phyloP scores from a whole-genome alignment of 192 early-diverging fungal genomes.

The Mortierella hygrophila region DNA sequence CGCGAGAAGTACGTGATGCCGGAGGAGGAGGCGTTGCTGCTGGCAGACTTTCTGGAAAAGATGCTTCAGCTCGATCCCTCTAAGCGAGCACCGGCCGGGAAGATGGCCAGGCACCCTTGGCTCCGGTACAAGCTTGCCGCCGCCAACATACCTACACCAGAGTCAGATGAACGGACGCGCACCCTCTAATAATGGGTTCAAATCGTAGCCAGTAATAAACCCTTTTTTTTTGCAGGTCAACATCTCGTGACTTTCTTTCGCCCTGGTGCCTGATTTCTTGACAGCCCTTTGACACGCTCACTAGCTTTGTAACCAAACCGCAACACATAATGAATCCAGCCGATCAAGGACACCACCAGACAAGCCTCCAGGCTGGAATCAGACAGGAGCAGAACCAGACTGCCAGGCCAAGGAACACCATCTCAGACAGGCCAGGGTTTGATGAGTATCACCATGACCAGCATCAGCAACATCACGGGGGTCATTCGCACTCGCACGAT shows the following conservation, averaged over 20 bases:
- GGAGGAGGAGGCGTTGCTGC: constrained; percentile 74
- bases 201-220: not conserved
- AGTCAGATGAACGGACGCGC: not conserved
- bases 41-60: constrained; percentile 86
- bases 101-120: constrained; percentile 73
- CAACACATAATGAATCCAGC: not conserved
- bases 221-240: not conserved
- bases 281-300: not conserved
- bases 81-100: constrained; percentile 66
- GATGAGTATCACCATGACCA: constrained; percentile 17
- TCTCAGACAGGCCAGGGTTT: constrained; percentile 11
- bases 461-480: not conserved
- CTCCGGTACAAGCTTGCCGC: constrained; percentile 19
- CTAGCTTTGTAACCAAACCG: not conserved
- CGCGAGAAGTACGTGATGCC: constrained; percentile 90
- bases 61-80: constrained; percentile 79
- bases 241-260: not conserved
- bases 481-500: not conserved
- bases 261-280: not conserved
- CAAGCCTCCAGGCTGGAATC: constrained; percentile 26
- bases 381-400: not conserved
- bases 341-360: constrained; percentile 15
- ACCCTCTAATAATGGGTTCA: too few species aligned
- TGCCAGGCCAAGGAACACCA: not conserved
- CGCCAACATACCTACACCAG: not conserved